Percentiles rank a stretch among this genome's conserved stretches.
Evolutionary conservation across 371 early-diverging fungal species (phyloP).

Genomic region (Synchytrium microbalum): DNA sequence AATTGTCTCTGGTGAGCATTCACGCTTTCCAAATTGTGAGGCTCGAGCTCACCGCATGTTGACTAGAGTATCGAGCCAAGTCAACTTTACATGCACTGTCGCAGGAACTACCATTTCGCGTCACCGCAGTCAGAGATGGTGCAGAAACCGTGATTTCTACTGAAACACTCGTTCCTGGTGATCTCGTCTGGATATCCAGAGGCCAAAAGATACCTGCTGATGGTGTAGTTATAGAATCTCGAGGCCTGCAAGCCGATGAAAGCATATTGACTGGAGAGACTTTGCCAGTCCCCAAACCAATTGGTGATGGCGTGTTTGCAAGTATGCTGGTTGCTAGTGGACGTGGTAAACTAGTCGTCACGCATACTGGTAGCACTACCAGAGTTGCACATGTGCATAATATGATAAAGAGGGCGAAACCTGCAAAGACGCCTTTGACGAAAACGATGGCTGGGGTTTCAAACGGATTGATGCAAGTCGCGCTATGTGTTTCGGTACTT

Average conservation of each 20-base stretch:
- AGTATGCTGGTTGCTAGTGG: neutral
- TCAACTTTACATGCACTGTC: neutral
- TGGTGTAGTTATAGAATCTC: neutral
- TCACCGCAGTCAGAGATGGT: neutral
- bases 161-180: neutral
- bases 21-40: neutral
- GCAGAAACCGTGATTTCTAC: neutral
- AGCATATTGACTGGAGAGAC: neutral
- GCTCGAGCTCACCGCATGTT: neutral
- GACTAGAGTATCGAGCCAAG: neutral
- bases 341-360: neutral
- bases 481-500: neutral
- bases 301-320: neutral
- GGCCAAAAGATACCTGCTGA: neutral
- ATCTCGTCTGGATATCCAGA: neutral
- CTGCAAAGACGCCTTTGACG: neutral
- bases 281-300: neutral
- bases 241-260: neutral
- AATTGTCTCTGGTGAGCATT: neutral
- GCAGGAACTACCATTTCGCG: neutral
- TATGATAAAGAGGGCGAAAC: neutral
- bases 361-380: neutral
- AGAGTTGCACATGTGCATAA: neutral
- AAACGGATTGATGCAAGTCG: neutral
- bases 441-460: neutral